Conservation (phyloP, 1,284 basidiomycete species). For the Butyriboletus appendiculatus region DNA sequence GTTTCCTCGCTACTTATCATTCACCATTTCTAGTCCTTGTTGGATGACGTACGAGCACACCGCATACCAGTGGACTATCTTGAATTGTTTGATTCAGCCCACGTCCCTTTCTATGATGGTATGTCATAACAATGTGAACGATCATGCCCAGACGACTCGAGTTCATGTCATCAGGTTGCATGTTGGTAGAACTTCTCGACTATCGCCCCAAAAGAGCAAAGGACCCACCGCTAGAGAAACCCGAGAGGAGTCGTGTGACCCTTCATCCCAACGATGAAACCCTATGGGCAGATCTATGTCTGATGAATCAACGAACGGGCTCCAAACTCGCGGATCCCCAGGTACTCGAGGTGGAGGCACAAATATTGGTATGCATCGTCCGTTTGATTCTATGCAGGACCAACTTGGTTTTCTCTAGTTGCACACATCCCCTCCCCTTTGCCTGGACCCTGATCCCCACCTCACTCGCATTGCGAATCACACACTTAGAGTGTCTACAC, state of each 20-base stretch:
- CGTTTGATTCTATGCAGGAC: neutral
- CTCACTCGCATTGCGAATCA: slow-evolving; percentile 72
- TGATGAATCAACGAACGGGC: slow-evolving; percentile 58
- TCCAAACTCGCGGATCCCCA: slow-evolving; percentile 66
- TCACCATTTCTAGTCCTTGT: slow-evolving; percentile 51
- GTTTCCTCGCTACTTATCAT: slow-evolving; percentile 5
- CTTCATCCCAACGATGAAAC: slow-evolving; percentile 75
- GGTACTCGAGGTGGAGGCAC: slow-evolving; percentile 69
- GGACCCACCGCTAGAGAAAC: slow-evolving; percentile 54
- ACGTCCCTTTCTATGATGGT: slow-evolving; percentile 81
- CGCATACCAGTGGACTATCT: slow-evolving; percentile 81
- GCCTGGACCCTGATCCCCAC: slow-evolving; percentile 74
- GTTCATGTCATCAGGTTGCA: slow-evolving; percentile 54
- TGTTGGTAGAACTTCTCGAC: slow-evolving; percentile 78
- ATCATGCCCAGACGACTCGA: neutral
- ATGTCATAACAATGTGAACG: slow-evolving; percentile 4
- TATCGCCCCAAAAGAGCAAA: slow-evolving; percentile 59
- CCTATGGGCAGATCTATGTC: slow-evolving; percentile 73
- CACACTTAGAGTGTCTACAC: slow-evolving; percentile 65
- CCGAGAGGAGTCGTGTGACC: slow-evolving; percentile 65
- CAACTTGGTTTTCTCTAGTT: slow-evolving; percentile 44
- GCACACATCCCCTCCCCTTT: slow-evolving; percentile 69
- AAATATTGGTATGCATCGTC: slow-evolving; percentile 55
- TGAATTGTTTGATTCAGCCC: slow-evolving; percentile 68
- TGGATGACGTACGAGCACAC: slow-evolving; percentile 77